Percentiles rank a stretch among this genome's conserved stretches.
Evolutionary conservation across 306 rosid genomes (phyloP).

Genomic region (peach (Prunus persica)): DNA sequence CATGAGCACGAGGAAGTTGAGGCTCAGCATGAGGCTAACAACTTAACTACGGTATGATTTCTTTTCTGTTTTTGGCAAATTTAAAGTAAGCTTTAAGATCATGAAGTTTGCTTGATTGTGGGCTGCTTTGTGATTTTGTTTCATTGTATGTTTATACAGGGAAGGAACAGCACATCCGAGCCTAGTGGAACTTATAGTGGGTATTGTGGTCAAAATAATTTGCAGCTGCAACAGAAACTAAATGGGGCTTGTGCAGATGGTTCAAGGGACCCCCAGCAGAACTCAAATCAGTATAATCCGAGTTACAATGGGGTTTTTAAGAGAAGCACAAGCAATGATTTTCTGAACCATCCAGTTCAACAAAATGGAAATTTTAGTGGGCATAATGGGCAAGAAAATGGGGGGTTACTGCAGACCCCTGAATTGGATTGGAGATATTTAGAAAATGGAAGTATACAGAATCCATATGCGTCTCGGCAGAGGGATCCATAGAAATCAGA

Average conservation of each 20-base stretch:
- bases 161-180: slow-evolving; percentile 2
- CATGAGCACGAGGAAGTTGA: neutral
- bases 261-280: slow-evolving; percentile 6
- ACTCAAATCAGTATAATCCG: neutral
- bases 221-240: neutral
- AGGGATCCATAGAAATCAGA: slow-evolving; percentile 24
- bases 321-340: neutral
- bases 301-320: neutral
- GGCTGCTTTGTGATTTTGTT: neutral
- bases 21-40: slow-evolving; percentile 73
- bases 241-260: slow-evolving; percentile 4
- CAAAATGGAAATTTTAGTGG: slow-evolving; percentile 23
- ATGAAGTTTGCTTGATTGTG: neutral
- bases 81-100: neutral
- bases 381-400: slow-evolving; percentile 22
- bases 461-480: slow-evolving; percentile 17
- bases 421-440: neutral
- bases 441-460: slow-evolving; percentile 18
- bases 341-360: slow-evolving; percentile 2
- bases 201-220: slow-evolving; percentile 6
- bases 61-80: slow-evolving; percentile 25
- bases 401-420: slow-evolving; percentile 19
- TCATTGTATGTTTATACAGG: neutral
- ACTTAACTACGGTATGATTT: slow-evolving; percentile 84
- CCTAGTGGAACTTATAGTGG: neutral